Conservation (phyloP, 208 protist genomes). For the Leishmania tropica region DNA sequence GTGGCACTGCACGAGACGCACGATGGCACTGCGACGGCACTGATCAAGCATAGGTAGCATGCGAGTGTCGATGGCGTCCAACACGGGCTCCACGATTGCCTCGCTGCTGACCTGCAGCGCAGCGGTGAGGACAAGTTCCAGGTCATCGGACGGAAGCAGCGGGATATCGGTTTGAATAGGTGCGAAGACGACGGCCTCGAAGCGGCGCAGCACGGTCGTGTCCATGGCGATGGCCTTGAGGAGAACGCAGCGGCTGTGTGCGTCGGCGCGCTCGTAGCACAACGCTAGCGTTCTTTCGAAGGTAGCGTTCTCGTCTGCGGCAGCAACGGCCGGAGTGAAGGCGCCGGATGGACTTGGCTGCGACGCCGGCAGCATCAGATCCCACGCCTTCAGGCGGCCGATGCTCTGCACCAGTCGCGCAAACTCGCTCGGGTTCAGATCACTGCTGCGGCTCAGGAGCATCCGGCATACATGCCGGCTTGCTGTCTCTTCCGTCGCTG, state of each 20-base stretch:
- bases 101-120: slow-evolving; percentile 42
- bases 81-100: slow-evolving; percentile 51
- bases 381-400: slow-evolving; percentile 49
- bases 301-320: background rate
- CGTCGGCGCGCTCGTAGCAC: slow-evolving; percentile 56
- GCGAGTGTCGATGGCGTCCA: slow-evolving; percentile 81
- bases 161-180: slow-evolving; percentile 46
- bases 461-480: slow-evolving; percentile 27
- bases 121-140: slow-evolving; percentile 75
- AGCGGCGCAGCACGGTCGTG: slow-evolving; percentile 37
- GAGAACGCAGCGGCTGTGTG: slow-evolving; percentile 81
- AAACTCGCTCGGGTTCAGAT: slow-evolving; percentile 67
- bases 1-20: slow-evolving; percentile 85
- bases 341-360: background rate
- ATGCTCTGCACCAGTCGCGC: slow-evolving; percentile 61
- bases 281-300: slow-evolving; percentile 21
- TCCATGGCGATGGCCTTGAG: slow-evolving; percentile 69
- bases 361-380: background rate
- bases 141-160: slow-evolving; percentile 71
- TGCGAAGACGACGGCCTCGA: slow-evolving; percentile 53
- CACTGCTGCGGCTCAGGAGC: slow-evolving; percentile 31
- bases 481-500: slow-evolving; percentile 2
- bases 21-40: slow-evolving; percentile 73
- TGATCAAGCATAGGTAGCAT: slow-evolving; percentile 57
- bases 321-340: background rate